Evolutionary conservation across 768 basidiomycete genomes (phyloP).

Genomic region (Russula virescens): DNA sequence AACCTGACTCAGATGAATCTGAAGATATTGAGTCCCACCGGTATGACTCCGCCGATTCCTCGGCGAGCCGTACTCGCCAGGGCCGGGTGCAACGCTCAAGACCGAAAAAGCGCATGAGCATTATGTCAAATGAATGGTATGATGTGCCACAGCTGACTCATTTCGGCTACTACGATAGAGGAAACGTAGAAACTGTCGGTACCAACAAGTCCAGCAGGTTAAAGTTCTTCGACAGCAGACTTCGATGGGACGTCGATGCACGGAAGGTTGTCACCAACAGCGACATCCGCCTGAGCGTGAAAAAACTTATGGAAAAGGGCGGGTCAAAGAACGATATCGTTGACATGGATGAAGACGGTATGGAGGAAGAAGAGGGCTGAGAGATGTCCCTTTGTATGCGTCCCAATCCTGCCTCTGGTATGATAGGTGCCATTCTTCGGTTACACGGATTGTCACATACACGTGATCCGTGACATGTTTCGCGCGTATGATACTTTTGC

Average conservation of each 20-base stretch:
- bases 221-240: conserved; percentile 22
- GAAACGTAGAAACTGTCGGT: conserved; percentile 30
- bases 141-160: conserved; percentile 44
- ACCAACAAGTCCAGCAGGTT: background rate
- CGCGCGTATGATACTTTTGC: background rate
- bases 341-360: conserved; percentile 21
- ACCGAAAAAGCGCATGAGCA: conserved; percentile 57
- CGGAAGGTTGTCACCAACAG: conserved; percentile 15
- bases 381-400: background rate
- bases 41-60: conserved; percentile 39
- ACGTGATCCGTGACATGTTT: conserved; percentile 14
- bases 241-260: conserved; percentile 23
- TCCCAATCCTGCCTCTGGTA: too few species aligned
- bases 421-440: too few species aligned
- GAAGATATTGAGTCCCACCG: conserved; percentile 28
- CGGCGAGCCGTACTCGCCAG: conserved; percentile 28
- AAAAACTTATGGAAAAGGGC: conserved; percentile 23
- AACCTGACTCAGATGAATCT: conserved; percentile 29
- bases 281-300: conserved; percentile 21
- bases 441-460: conserved; percentile 14
- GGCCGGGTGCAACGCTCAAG: conserved; percentile 29
- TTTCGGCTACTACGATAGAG: conserved; percentile 37
- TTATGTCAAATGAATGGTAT: conserved; percentile 54
- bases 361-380: conserved; percentile 22
- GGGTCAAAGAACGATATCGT: conserved; percentile 20